These are phyloP conservation scores for Postia placenta DNA, from an alignment of 768 basidiomycete genomes.

Conservation along the genomic window DNA sequence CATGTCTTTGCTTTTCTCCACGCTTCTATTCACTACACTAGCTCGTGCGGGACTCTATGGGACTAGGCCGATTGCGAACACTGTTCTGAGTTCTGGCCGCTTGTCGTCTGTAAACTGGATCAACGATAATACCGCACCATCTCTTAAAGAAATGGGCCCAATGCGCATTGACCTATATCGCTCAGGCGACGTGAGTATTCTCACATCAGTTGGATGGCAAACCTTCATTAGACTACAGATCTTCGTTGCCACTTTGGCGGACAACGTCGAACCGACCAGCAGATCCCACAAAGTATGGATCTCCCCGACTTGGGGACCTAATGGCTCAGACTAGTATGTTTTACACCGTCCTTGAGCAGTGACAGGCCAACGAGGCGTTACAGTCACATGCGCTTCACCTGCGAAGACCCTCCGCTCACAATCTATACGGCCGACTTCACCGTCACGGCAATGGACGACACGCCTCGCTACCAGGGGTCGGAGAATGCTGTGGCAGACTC, in stretches of 20 bases:
- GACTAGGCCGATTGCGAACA: conserved; percentile 40
- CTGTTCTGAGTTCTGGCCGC: conserved; percentile 39
- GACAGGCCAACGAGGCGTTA: not conserved
- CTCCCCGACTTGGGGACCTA: conserved; percentile 20
- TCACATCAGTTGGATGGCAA: not conserved
- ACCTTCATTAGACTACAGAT: conserved; percentile 27
- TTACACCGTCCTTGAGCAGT: not conserved
- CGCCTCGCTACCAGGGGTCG: conserved; percentile 6
- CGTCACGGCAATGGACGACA: conserved; percentile 24
- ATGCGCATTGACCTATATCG: conserved; percentile 43
- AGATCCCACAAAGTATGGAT: conserved; percentile 23
- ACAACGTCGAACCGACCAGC: conserved; percentile 31
- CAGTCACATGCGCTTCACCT: conserved; percentile 30
- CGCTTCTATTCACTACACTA: not conserved
- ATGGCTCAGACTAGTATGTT: conserved; percentile 29
- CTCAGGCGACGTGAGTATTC: conserved; percentile 34
- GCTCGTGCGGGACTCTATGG: conserved; percentile 32
- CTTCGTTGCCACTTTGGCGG: conserved; percentile 37
- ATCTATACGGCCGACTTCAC: conserved; percentile 49
- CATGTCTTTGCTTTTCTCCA: not conserved
- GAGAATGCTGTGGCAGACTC: conserved; percentile 2
- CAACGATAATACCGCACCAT: conserved; percentile 39
- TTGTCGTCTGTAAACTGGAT: conserved; percentile 41
- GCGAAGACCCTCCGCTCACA: conserved; percentile 20
- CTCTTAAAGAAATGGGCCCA: conserved; percentile 34